Conservation (phyloP, 2,329 filamentous ascomycete species). For the Lasiodiplodia hormozganensis region DNA sequence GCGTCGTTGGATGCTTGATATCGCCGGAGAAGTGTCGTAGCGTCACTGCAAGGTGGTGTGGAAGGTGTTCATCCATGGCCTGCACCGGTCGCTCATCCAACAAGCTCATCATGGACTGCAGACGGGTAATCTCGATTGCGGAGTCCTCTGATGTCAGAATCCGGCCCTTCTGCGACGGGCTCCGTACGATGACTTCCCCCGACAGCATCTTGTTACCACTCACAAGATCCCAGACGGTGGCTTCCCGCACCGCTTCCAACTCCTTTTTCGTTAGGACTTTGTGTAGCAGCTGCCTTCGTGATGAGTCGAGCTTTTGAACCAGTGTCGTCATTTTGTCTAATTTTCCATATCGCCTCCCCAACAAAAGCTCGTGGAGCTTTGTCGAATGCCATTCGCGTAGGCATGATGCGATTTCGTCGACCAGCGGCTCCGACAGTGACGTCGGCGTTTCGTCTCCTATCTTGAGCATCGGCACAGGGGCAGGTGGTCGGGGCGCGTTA, state of each 20-base stretch:
- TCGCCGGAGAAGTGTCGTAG: conserved; percentile 82
- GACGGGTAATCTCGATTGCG: conserved; percentile 84
- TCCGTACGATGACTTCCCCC: conserved; percentile 93
- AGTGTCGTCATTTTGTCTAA: conserved; percentile 83
- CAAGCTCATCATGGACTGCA: conserved; percentile 96
- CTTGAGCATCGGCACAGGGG: conserved; percentile 95
- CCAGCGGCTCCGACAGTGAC: conserved; percentile 84
- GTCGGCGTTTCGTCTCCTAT: conserved; percentile 97
- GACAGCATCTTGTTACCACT: conserved; percentile 92
- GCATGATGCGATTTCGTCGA: conserved; percentile 97
- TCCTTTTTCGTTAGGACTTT: conserved; percentile 90
- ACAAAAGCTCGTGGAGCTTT: conserved; percentile 88
- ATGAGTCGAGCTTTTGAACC: conserved; percentile 81
- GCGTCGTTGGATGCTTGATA: conserved; percentile 71
- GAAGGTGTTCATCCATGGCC: conserved; percentile 70
- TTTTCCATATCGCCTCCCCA: conserved; percentile 80
- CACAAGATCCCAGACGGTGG: conserved; percentile 94
- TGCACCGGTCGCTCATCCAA: conserved; percentile 80
- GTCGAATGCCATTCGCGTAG: conserved; percentile 98
- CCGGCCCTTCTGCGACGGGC: conserved; percentile 80
- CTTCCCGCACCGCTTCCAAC: conserved; percentile 79
- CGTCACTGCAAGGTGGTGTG: conserved; percentile 85
- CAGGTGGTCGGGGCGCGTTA: conserved; percentile 76
- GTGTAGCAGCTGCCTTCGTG: conserved; percentile 88
- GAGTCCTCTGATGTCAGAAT: conserved; percentile 93